Percentiles rank a stretch among this genome's conserved stretches.
These are phyloP conservation scores for Ehretia macrophylla DNA, from an alignment of 257 asterid species.

Conservation along the genomic window DNA sequence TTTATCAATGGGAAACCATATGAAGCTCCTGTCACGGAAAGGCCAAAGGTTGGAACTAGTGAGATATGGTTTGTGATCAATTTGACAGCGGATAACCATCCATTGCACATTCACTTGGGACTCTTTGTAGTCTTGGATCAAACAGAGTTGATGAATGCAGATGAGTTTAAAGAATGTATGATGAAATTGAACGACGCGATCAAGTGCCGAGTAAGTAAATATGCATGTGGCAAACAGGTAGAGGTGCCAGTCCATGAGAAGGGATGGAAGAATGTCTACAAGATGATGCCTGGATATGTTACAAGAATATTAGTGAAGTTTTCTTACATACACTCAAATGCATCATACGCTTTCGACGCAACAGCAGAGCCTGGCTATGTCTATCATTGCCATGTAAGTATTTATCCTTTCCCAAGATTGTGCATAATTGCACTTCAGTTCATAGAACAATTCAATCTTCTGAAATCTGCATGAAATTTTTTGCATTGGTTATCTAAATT, in stretches of 20 bases:
- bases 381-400: constrained; percentile 86
- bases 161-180: constrained; percentile 62
- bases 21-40: constrained; percentile 65
- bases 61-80: constrained; percentile 85
- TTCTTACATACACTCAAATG: constrained; percentile 63
- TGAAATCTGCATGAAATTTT: too few relatives aligned
- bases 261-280: constrained; percentile 89
- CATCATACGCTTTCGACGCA: constrained; percentile 71
- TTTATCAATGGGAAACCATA: constrained; percentile 65
- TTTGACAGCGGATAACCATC: constrained; percentile 77
- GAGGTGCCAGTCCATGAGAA: constrained; percentile 51
- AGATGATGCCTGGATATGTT: constrained; percentile 66
- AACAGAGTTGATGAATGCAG: constrained; percentile 34
- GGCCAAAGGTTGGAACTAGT: constrained; percentile 54
- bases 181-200: constrained; percentile 43
- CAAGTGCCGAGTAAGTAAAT: constrained; percentile 38
- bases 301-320: constrained; percentile 58
- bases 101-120: constrained; percentile 77
- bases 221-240: constrained; percentile 39
- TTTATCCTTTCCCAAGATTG: background rate
- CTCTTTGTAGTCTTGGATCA: constrained; percentile 58
- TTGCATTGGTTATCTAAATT: too few relatives aligned
- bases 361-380: constrained; percentile 78
- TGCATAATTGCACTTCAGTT: background rate
- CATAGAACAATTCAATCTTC: too few relatives aligned